Base-by-base conservation (phyloP, 495 filamentous ascomycete species). In the Cryomyces minteri region DNA sequence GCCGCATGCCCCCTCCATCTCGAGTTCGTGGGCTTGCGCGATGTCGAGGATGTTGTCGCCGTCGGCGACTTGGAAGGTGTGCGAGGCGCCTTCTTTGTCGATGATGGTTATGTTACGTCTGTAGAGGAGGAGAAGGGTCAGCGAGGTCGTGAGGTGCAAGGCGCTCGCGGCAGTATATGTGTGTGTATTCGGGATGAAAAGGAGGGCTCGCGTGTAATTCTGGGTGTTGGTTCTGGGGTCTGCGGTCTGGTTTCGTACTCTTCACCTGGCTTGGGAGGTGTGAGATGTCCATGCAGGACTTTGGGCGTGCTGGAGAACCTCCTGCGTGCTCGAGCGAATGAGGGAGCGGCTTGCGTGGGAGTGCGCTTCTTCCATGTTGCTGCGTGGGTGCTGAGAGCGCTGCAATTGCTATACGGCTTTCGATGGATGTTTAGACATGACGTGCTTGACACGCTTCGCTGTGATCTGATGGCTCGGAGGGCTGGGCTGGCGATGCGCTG, bases 1-100 rank as follows among this genome's bases (percentile, higher is more conserved):
- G 32, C 88, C 90, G 55, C 90, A 98, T 6, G 90, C 90, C 41
- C 88, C 90, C 68, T 98, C 90, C 88, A 98, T 95, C 62, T 98
- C 90, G 8, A 98, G 62, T 55, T 96, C 90, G 62, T 96, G 74
- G 32, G 79, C 82, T 62, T 95, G 88, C 12, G 90, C 90, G 52
- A 98, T 90, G 53, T 94, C 86, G 32, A 98, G 67, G 42, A 98
- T 62, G 58, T 98, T 96, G 60, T 94, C 84, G 31, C 90, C 92
- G 56, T 79, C 74, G 4, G 76, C 65, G 8, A 94, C 87, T 52
- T 83, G 77, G 54, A 94, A 72, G 40, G 76, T 80, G 57, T 82
- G 71, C 54, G 75, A 68, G 4, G 70, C 65, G 25, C 76, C 76
- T n/a, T 96, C 87, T 62, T 96, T 96, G 63, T 95, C 87, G 53